These are phyloP conservation scores for Pyrrhoderma lamaoense DNA, from an alignment of 1,284 basidiomycete species.

Conservation along the genomic window DNA sequence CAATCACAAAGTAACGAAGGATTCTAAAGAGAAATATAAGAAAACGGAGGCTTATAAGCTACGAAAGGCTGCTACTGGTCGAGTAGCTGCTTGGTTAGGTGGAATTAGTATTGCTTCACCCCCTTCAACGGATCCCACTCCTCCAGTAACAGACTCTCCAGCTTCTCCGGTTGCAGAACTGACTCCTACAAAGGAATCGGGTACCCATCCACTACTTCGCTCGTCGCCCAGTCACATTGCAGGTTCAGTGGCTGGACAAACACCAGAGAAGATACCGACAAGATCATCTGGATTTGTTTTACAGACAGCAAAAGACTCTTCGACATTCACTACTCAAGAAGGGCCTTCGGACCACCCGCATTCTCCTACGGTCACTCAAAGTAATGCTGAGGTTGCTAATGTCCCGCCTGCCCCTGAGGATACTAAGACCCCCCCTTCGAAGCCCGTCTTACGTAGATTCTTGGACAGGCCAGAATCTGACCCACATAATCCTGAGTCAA, in stretches of 20 bases:
- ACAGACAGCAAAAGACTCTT: slow-evolving; percentile 10
- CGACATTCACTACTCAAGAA: neutral
- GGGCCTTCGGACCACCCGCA: neutral
- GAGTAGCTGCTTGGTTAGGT: slow-evolving; percentile 72
- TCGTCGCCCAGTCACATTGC: slow-evolving; percentile 1
- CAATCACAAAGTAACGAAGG: no score
- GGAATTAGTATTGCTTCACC: slow-evolving; percentile 46
- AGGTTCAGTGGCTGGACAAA: neutral
- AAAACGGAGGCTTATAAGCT: slow-evolving; percentile 32
- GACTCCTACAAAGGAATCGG: slow-evolving; percentile 23
- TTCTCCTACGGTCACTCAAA: neutral
- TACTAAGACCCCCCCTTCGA: slow-evolving; percentile 10
- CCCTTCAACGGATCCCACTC: slow-evolving; percentile 24
- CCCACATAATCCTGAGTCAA: slow-evolving; percentile 32
- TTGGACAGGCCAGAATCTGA: slow-evolving; percentile 20
- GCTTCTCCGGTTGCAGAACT: slow-evolving; percentile 27
- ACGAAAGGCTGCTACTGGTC: slow-evolving; percentile 50
- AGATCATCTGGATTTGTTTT: slow-evolving; percentile 18
- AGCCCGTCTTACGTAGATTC: slow-evolving; percentile 17
- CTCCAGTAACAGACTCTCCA: slow-evolving; percentile 24
- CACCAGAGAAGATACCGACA: slow-evolving; percentile 9
- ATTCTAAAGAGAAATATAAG: slow-evolving; percentile 1
- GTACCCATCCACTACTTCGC: slow-evolving; percentile 19
- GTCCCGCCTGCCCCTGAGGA: neutral
- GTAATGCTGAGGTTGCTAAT: neutral